These are phyloP conservation scores for Suhomyces faveliae DNA, from an alignment of 805 yeast genomes.

Conservation along the genomic window DNA sequence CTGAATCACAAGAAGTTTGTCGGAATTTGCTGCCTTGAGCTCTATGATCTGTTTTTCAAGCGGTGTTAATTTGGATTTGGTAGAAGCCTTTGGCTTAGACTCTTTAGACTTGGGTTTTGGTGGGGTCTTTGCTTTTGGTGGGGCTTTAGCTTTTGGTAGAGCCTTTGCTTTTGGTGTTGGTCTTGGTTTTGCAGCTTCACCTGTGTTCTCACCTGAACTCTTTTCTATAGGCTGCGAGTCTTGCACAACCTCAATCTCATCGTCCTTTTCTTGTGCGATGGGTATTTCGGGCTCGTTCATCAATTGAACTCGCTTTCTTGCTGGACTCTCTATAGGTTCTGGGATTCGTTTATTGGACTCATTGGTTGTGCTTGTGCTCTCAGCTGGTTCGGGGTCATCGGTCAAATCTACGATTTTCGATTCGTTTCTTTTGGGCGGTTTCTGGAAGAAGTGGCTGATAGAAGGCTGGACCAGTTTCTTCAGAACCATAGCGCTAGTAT, in stretches of 20 bases:
- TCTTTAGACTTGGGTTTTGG: neutral
- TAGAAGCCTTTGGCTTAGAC: neutral
- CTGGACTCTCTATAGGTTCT: constrained; percentile 2
- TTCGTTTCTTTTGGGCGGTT: constrained; percentile 1
- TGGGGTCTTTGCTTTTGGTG: constrained; percentile 3
- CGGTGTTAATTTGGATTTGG: constrained; percentile 48
- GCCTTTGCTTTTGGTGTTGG: neutral
- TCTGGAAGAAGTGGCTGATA: constrained; percentile 13
- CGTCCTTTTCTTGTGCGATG: neutral
- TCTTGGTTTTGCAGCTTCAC: neutral
- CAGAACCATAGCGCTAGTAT: neutral
- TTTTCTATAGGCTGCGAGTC: neutral
- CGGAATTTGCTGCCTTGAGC: constrained; percentile 57
- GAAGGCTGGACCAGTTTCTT: constrained; percentile 10
- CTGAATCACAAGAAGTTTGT: constrained; percentile 75
- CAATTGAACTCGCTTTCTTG: neutral
- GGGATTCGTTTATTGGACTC: constrained; percentile 5
- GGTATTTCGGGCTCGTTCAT: neutral
- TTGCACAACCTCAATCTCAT: neutral
- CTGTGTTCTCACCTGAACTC: neutral
- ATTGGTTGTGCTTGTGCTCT: constrained; percentile 2
- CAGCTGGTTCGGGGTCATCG: neutral
- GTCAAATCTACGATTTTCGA: constrained; percentile 1
- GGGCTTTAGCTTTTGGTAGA: neutral
- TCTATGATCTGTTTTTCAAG: constrained; percentile 74